Base-by-base conservation (phyloP, 257 asterid species). In the Agastache rugosa region DNA sequence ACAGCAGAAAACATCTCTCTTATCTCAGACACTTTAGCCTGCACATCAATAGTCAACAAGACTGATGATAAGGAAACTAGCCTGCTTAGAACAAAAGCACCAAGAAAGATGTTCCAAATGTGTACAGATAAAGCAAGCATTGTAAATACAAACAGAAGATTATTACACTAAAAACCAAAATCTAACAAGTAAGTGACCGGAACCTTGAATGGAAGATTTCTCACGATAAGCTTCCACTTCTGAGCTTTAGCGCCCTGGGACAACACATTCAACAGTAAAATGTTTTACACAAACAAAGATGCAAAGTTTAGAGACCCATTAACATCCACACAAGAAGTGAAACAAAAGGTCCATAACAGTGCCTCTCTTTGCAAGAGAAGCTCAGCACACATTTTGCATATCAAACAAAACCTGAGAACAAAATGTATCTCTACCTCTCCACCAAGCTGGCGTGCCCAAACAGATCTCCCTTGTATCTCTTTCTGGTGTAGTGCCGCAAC, bases 391-490 rank as follows among this genome's bases (percentile, higher is more conserved):
- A 47, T 41, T 20, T 56, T 45, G 56, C 71, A 47, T 22, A 47
- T 31, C 29, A 47, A 70, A 34, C 58, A 73, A 67, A 79, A 45
- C 63, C 56, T 31, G 23, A 27, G 41, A 47, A 42, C 20, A 77
- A 35, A 22, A 75, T 51, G 27, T 11, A 66, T 69, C 37, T 71
- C 58, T 77, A 92, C 99, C 98, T 95, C 98, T 85, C 99, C 99
- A 31, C 99, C 99, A 81, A 89, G 96, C 77, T 95, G 99, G 34
- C 98, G 97, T 59, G 96, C 99, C 99, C 99, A 95, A 73, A 95
- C 87, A 69, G 77, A 76, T 68, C 83, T 84, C 44, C 97, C 97
- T 6, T 82, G 83, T 58, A 95, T 81, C 88, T 81, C 86, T 83
- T 87, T 90, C 77, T 89, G 91, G 86, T 95, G 99, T 78, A 95